phyloP scores from a whole-genome alignment of 495 filamentous ascomycete genomes.

The Aspergillus cavernicola region DNA sequence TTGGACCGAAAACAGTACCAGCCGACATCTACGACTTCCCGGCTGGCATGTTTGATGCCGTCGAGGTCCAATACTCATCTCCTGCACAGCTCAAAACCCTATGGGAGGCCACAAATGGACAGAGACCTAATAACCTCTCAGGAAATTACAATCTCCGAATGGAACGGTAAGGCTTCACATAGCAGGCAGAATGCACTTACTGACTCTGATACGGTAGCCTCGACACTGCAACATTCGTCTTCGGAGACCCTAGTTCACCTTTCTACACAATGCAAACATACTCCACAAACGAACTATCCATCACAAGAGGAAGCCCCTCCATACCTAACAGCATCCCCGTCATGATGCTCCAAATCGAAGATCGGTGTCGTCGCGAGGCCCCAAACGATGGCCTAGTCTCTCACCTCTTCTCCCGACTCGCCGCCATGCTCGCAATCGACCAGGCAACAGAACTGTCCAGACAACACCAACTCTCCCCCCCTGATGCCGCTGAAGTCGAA shows the following conservation, averaged over 20 bases:
- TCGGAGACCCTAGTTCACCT: conserved; percentile 36
- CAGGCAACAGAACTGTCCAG: conserved; percentile 47
- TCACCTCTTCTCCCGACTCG: conserved; percentile 66
- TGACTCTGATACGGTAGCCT: conserved; percentile 24
- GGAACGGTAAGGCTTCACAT: conserved; percentile 32
- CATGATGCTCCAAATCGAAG: conserved; percentile 58
- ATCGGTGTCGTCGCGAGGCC: conserved; percentile 50
- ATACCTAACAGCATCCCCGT: conserved; percentile 43
- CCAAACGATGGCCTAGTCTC: conserved; percentile 69
- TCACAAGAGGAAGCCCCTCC: conserved; percentile 38
- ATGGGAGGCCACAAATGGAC: conserved; percentile 56
- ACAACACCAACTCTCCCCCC: conserved; percentile 37
- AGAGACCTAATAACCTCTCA: conserved; percentile 34
- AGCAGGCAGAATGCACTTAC: background rate
- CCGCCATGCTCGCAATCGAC: conserved; percentile 67
- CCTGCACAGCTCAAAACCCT: conserved; percentile 43
- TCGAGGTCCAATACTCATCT: conserved; percentile 38
- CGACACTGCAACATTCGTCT: conserved; percentile 34
- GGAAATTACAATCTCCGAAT: conserved; percentile 44
- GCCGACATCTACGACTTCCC: conserved; percentile 47
- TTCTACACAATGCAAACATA: conserved; percentile 47
- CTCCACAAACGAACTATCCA: conserved; percentile 35
- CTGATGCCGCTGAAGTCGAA: conserved; percentile 46
- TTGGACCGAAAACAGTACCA: conserved; percentile 45
- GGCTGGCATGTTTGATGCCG: conserved; percentile 30